These are phyloP conservation scores for Fusarium sp. DNA, from an alignment of 2,329 filamentous ascomycete species.

Conservation along the genomic window DNA sequence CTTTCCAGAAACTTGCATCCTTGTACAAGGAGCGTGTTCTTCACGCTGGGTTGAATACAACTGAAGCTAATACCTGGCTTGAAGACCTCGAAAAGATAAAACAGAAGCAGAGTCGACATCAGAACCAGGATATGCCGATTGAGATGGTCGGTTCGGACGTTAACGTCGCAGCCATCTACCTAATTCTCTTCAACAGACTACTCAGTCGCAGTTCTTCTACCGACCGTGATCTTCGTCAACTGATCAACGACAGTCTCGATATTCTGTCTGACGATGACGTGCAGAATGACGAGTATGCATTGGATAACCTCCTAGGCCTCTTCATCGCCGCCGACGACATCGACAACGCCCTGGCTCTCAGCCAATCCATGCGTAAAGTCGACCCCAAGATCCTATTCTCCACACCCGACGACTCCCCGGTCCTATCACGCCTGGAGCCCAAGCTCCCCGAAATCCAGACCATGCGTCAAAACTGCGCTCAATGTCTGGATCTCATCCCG, in stretches of 20 bases:
- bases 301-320: conserved; percentile 59
- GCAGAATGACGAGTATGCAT: conserved; percentile 59
- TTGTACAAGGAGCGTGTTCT: conserved; percentile 57
- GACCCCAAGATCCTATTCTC: conserved; percentile 50
- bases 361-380: conserved; percentile 58
- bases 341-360: conserved; percentile 55
- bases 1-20: conserved; percentile 57
- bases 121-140: conserved; percentile 58
- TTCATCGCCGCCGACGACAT: conserved; percentile 58
- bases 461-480: conserved; percentile 55
- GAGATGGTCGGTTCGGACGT: conserved; percentile 60
- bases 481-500: conserved; percentile 56
- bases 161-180: conserved; percentile 59
- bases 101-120: conserved; percentile 56
- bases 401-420: conserved; percentile 50
- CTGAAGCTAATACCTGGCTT: conserved; percentile 53
- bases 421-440: conserved; percentile 51
- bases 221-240: conserved; percentile 49
- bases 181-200: conserved; percentile 57
- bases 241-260: conserved; percentile 57
- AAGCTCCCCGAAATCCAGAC: conserved; percentile 57
- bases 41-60: conserved; percentile 47
- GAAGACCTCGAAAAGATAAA: conserved; percentile 55
- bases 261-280: conserved; percentile 59
- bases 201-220: conserved; percentile 50